Percentiles rank a stretch among this genome's conserved stretches.
Conservation (phyloP, 2,329 filamentous ascomycete species). For the Cryphonectria carpinicola region DNA sequence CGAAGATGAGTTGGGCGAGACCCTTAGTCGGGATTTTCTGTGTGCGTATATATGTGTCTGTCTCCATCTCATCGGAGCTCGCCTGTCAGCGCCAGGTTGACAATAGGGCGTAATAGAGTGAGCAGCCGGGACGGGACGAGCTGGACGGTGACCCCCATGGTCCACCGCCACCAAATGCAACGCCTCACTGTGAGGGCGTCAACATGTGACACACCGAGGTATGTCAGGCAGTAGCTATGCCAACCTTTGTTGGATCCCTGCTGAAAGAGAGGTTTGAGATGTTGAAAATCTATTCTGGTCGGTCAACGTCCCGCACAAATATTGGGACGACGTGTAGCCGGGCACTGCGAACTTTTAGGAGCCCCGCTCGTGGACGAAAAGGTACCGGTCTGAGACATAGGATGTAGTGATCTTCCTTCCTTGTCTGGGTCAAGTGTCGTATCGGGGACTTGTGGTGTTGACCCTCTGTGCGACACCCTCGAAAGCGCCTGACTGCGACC, state of each 20-base stretch:
- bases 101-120: slow-evolving; percentile 15
- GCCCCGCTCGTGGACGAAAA: background rate
- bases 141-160: slow-evolving; percentile 16
- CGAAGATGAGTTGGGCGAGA: background rate
- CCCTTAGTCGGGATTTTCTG: background rate
- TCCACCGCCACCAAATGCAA: slow-evolving; percentile 7
- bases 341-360: background rate
- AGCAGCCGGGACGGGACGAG: slow-evolving; percentile 9
- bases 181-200: slow-evolving; percentile 5
- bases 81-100: slow-evolving; percentile 21
- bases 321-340: background rate
- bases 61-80: slow-evolving; percentile 21
- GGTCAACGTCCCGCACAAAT: background rate
- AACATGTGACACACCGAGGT: background rate
- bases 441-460: slow-evolving; percentile 4
- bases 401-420: background rate
- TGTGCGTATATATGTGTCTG: background rate
- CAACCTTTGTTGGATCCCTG: background rate
- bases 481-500: background rate
- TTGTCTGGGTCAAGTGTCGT: background rate
- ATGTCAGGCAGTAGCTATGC: background rate
- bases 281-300: background rate
- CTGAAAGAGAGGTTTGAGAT: background rate
- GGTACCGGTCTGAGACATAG: slow-evolving; percentile 4
- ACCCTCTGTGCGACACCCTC: slow-evolving; percentile 2